Evolutionary conservation across 495 filamentous ascomycete species (phyloP).

Genomic region (Neurospora sp.): DNA sequence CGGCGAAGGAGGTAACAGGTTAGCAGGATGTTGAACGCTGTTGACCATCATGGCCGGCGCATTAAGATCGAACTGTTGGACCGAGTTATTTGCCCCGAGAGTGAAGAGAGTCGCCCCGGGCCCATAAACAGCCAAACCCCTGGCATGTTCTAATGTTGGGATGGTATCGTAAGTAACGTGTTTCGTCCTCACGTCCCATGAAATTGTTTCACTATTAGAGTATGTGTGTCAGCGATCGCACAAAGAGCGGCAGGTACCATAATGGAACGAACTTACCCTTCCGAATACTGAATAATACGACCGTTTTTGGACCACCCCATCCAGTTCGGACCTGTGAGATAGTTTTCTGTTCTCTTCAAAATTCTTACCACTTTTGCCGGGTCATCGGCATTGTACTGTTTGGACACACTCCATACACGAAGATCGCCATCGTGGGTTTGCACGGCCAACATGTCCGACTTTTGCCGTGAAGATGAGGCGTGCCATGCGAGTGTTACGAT

Average conservation of each 20-base stretch:
- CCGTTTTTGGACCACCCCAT: conserved; percentile 98
- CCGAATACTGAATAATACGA: conserved; percentile 82
- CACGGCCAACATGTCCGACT: conserved; percentile 94
- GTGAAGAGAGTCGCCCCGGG: conserved; percentile 89
- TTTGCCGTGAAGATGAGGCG: conserved; percentile 90
- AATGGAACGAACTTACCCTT: conserved; percentile 58
- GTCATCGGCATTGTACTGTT: conserved; percentile 62
- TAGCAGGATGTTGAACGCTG: conserved; percentile 73
- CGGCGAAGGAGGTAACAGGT: conserved; percentile 64
- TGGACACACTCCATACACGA: conserved; percentile 93
- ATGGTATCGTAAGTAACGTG: conserved; percentile 82
- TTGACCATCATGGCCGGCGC: conserved; percentile 63
- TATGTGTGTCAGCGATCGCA: neutral
- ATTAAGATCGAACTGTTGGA: conserved; percentile 92
- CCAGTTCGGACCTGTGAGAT: conserved; percentile 75
- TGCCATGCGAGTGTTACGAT: conserved; percentile 93
- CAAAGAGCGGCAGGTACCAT: neutral
- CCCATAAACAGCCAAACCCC: conserved; percentile 78
- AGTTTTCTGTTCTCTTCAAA: conserved; percentile 68
- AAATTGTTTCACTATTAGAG: conserved; percentile 64
- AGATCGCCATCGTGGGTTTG: conserved; percentile 89
- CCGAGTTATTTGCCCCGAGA: conserved; percentile 71
- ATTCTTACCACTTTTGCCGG: conserved; percentile 78
- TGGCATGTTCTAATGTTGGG: conserved; percentile 71
- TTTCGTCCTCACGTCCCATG: conserved; percentile 96